A percentile compares a stretch with the other conserved stretches of the same genome.
Conservation (phyloP, 1,139 yeast species). For the Saccharomyces hybrid region DNA sequence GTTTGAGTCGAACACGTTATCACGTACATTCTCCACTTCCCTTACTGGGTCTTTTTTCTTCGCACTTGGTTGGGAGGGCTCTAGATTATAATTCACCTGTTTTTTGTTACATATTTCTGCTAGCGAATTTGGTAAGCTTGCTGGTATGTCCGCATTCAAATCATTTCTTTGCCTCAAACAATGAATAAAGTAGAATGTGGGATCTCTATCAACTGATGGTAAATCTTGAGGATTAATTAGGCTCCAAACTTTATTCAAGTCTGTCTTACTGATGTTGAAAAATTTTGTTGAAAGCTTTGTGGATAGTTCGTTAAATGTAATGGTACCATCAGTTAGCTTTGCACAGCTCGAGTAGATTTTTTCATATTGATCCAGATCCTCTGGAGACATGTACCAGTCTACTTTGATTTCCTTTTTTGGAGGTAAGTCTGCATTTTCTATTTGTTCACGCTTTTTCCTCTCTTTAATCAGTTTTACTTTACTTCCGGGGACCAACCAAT, state of each 20-base stretch:
- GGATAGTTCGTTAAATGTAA: constrained; percentile 59
- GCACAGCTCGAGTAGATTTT: constrained; percentile 54
- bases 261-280: constrained; percentile 68
- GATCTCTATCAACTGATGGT: constrained; percentile 89
- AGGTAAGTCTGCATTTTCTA: constrained; percentile 25
- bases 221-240: constrained; percentile 83
- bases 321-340: constrained; percentile 76
- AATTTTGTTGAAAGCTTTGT: constrained; percentile 62
- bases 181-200: constrained; percentile 80
- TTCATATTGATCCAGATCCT: constrained; percentile 72
- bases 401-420: constrained; percentile 39
- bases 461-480: constrained; percentile 64
- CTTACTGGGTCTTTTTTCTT: constrained; percentile 11
- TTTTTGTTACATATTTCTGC: constrained; percentile 89
- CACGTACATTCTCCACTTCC: neutral
- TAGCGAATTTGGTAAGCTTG: constrained; percentile 89
- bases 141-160: constrained; percentile 72
- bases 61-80: constrained; percentile 43
- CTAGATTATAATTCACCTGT: constrained; percentile 66
- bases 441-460: constrained; percentile 49
- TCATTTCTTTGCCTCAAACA: constrained; percentile 83
- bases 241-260: constrained; percentile 91
- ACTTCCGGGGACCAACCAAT: constrained; percentile 86
- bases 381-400: constrained; percentile 94
- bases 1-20: constrained; percentile 9